Percentiles rank a stretch among this genome's conserved stretches.
Conservation (phyloP, 768 basidiomycete species). For the Kwoniella mangroviensis region DNA sequence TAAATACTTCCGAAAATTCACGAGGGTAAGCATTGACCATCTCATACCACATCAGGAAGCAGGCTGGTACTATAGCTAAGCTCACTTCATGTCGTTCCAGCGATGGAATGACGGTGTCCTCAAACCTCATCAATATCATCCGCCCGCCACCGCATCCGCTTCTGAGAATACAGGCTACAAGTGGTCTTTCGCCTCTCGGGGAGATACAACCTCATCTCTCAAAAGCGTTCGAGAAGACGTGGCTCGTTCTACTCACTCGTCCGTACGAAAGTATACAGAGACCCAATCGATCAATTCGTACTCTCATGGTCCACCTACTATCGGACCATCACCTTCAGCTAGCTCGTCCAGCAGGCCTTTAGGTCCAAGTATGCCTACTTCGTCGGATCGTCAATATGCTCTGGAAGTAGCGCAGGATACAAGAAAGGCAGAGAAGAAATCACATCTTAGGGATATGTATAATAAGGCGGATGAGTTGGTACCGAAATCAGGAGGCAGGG, state of each 20-base stretch:
- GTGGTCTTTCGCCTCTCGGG: conserved; percentile 80
- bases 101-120: conserved; percentile 59
- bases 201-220: conserved; percentile 65
- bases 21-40: conserved; percentile 59
- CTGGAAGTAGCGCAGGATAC: conserved; percentile 68
- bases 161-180: conserved; percentile 79
- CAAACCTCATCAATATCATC: conserved; percentile 36
- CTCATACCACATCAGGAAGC: too few relatives aligned
- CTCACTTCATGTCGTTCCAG: conserved; percentile 45
- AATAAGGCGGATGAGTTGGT: conserved; percentile 76
- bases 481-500: conserved; percentile 78
- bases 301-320: conserved; percentile 13
- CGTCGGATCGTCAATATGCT: conserved; percentile 65
- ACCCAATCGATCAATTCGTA: conserved; percentile 16
- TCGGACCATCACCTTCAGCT: conserved; percentile 44
- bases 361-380: conserved; percentile 32
- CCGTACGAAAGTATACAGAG: conserved; percentile 8
- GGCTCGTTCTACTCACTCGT: conserved; percentile 60
- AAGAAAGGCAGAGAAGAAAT: conserved; percentile 66
- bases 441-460: conserved; percentile 69
- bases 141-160: conserved; percentile 62
- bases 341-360: not conserved
- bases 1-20: conserved; percentile 83
- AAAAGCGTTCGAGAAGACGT: conserved; percentile 68
- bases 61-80: too few relatives aligned